phyloP scores from a whole-genome alignment of 2,329 filamentous ascomycete genomes.

The Dothistroma septosporum region DNA sequence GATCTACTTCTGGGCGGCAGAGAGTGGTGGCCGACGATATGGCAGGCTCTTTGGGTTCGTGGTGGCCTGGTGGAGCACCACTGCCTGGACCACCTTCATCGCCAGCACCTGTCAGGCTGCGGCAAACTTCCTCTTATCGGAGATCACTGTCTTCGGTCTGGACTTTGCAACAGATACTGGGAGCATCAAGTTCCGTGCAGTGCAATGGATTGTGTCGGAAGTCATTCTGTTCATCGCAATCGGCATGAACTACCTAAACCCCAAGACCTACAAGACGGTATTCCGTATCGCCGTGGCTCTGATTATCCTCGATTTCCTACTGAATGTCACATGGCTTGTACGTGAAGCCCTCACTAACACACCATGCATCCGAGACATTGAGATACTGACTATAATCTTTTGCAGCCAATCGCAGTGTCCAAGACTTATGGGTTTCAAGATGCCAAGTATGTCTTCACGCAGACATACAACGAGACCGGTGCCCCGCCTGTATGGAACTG shows the following conservation, averaged over 20 bases:
- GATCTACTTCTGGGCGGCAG: slow-evolving; percentile 61
- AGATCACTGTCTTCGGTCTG: slow-evolving; percentile 55
- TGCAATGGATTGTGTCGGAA: slow-evolving; percentile 57
- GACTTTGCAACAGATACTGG: slow-evolving; percentile 52
- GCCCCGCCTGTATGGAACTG: slow-evolving; percentile 57
- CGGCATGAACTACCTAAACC: slow-evolving; percentile 38
- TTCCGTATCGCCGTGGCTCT: slow-evolving; percentile 50
- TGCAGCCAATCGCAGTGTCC: slow-evolving; percentile 49
- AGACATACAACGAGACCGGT: slow-evolving; percentile 53
- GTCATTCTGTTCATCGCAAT: slow-evolving; percentile 41
- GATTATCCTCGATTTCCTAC: slow-evolving; percentile 55
- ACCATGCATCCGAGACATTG: no score
- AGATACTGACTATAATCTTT: no score
- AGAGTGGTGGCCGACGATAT: slow-evolving; percentile 53
- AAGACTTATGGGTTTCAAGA: slow-evolving; percentile 57
- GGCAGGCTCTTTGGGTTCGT: slow-evolving; percentile 56
- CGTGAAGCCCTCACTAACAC: no score
- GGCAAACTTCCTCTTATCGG: slow-evolving; percentile 41
- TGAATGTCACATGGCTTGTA: slow-evolving; percentile 57
- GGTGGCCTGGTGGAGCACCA: slow-evolving; percentile 63
- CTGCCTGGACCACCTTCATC: slow-evolving; percentile 54
- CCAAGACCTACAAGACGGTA: slow-evolving; percentile 45
- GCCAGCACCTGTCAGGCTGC: slow-evolving; percentile 36
- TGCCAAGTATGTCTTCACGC: slow-evolving; percentile 56
- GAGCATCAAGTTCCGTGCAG: slow-evolving; percentile 56